Conservation (phyloP, 2,329 filamentous ascomycete genomes). For the Achaetomium macrosporum region DNA sequence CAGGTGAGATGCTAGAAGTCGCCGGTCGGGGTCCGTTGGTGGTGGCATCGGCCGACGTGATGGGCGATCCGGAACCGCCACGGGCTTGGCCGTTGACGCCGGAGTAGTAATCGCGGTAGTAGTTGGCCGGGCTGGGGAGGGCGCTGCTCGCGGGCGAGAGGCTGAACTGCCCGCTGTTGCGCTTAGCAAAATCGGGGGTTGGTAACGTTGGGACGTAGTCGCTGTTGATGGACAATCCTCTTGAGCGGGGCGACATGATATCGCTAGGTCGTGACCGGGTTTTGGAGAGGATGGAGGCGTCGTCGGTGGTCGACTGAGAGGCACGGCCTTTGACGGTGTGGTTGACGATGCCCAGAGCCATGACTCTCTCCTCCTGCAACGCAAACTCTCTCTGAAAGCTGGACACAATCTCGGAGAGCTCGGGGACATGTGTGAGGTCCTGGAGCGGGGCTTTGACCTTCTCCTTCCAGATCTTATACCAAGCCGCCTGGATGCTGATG, state of each 20-base stretch:
- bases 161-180: conserved; percentile 61
- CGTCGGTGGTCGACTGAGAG: conserved; percentile 53
- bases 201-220: conserved; percentile 59
- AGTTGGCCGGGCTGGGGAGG: conserved; percentile 46
- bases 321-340: conserved; percentile 55
- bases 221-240: conserved; percentile 56
- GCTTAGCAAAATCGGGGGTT: conserved; percentile 59
- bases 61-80: conserved; percentile 52
- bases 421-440: conserved; percentile 55
- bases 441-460: conserved; percentile 73
- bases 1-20: conserved; percentile 35
- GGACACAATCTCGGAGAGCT: conserved; percentile 66
- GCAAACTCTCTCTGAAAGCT: conserved; percentile 76
- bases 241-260: conserved; percentile 42
- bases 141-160: conserved; percentile 48
- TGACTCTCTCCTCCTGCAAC: conserved; percentile 65
- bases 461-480: conserved; percentile 77
- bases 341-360: conserved; percentile 71
- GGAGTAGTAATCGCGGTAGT: conserved; percentile 51
- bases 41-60: conserved; percentile 50
- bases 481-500: conserved; percentile 74
- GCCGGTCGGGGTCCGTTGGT: conserved; percentile 43
- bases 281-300: conserved; percentile 40
- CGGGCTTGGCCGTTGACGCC: conserved; percentile 43
- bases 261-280: conserved; percentile 46